Evolutionary conservation across 768 basidiomycete genomes (phyloP).

Genomic region (Cubamyces lactineus): DNA sequence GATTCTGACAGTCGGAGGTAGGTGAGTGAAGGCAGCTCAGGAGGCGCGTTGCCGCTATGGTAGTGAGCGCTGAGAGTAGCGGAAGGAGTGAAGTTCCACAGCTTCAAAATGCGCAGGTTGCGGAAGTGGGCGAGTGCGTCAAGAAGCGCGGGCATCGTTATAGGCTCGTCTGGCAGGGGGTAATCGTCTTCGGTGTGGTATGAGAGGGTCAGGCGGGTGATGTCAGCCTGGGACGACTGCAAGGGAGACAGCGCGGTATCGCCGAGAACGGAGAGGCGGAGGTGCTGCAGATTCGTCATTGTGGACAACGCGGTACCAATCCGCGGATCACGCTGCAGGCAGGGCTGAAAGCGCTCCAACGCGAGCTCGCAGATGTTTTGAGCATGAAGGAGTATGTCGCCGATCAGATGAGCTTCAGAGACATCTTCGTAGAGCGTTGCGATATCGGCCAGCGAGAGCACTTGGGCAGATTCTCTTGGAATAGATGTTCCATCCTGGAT

Average conservation of each 20-base stretch:
- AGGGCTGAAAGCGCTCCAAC: conserved; percentile 5
- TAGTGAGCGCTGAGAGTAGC: neutral
- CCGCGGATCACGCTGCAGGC: neutral
- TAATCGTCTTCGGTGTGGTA: conserved; percentile 4
- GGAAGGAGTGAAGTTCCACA: conserved; percentile 10
- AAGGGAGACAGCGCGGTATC: neutral
- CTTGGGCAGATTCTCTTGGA: neutral
- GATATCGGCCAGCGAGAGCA: too few species aligned
- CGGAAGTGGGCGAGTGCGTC: neutral
- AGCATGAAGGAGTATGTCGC: conserved; percentile 3
- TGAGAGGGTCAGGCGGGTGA: conserved; percentile 4
- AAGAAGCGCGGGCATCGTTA: neutral
- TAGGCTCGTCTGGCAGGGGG: neutral
- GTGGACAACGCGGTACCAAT: neutral
- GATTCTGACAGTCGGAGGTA: conserved; percentile 4
- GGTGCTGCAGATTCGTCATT: neutral
- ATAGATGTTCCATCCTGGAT: neutral
- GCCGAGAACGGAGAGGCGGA: neutral
- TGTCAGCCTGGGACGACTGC: neutral
- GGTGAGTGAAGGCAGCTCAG: neutral
- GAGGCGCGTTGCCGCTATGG: neutral
- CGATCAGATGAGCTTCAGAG: neutral
- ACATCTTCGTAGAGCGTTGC: neutral
- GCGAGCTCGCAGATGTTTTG: conserved; percentile 2
- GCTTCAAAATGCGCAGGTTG: neutral